phyloP scores from a whole-genome alignment of 495 filamentous ascomycete genomes.

The Podospora appendiculata region DNA sequence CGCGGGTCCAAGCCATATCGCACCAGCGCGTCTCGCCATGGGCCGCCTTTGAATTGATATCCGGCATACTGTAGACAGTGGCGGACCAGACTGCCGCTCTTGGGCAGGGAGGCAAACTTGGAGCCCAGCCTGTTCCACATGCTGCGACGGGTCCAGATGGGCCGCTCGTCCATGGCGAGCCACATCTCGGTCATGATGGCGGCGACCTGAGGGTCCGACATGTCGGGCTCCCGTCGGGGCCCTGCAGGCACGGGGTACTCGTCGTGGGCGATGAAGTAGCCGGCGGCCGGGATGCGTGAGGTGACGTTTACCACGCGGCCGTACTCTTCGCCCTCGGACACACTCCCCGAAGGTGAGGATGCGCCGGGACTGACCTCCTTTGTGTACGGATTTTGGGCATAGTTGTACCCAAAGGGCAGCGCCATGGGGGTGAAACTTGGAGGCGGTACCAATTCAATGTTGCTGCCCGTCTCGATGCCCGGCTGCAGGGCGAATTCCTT shows the following conservation, averaged over 20 bases:
- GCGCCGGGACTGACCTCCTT: conserved; percentile 30
- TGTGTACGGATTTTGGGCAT: conserved; percentile 45
- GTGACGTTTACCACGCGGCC: conserved; percentile 31
- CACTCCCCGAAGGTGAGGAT: conserved; percentile 10
- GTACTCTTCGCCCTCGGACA: conserved; percentile 22
- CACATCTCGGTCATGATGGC: conserved; percentile 51
- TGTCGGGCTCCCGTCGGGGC: conserved; percentile 28
- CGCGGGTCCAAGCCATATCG: conserved; percentile 82
- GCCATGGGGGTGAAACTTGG: conserved; percentile 61
- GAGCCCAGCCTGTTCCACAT: conserved; percentile 60
- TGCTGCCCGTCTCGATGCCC: conserved; percentile 45
- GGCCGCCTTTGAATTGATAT: conserved; percentile 84
- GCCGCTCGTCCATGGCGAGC: conserved; percentile 58
- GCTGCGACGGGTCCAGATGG: conserved; percentile 78
- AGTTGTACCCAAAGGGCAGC: conserved; percentile 62
- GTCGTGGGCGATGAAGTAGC: conserved; percentile 57
- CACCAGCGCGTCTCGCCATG: conserved; percentile 82
- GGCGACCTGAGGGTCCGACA: conserved; percentile 45
- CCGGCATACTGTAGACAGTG: conserved; percentile 66
- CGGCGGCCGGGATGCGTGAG: conserved; percentile 39
- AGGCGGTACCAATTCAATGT: conserved; percentile 71
- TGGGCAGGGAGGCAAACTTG: conserved; percentile 28
- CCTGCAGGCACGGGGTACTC: conserved; percentile 32
- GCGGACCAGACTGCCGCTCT: conserved; percentile 46
- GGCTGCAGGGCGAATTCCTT: conserved; percentile 67